Conservation (phyloP, 164 flowering plant genomes). For the Santalum album region DNA sequence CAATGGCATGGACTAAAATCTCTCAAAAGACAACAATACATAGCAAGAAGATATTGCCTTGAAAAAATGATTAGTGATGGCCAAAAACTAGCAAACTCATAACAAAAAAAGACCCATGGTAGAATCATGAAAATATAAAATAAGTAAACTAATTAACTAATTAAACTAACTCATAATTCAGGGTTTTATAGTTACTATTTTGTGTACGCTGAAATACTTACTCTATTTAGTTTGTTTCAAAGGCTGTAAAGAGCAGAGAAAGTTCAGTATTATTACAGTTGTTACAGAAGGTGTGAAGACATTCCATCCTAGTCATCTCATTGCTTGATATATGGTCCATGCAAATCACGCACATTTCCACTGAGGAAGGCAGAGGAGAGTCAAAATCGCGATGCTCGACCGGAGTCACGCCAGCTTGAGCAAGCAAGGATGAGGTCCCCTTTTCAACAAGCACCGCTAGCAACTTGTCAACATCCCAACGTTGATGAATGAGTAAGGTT, state of each 20-base stretch:
- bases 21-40: too few relatives aligned
- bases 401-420: constrained; percentile 21
- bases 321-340: constrained; percentile 9
- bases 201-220: too few relatives aligned
- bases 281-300: constrained; percentile 17
- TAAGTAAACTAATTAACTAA: too few relatives aligned
- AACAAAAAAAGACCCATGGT: too few relatives aligned
- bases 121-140: too few relatives aligned
- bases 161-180: too few relatives aligned
- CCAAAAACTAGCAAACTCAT: too few relatives aligned
- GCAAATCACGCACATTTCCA: constrained; percentile 10
- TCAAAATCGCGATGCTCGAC: constrained; percentile 7
- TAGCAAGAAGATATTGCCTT: too few relatives aligned
- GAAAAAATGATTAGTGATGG: too few relatives aligned
- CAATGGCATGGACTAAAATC: too few relatives aligned
- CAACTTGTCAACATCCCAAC: constrained; percentile 31
- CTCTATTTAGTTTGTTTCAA: too few relatives aligned
- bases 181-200: too few relatives aligned
- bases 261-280: constrained; percentile 8
- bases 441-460: constrained; percentile 19
- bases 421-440: constrained; percentile 21
- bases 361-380: constrained; percentile 7
- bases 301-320: constrained; percentile 18
- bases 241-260: neutral
- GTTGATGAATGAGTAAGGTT: constrained; percentile 26